Base-by-base conservation (phyloP, 495 filamentous ascomycete species). In the Neurospora sp. region DNA sequence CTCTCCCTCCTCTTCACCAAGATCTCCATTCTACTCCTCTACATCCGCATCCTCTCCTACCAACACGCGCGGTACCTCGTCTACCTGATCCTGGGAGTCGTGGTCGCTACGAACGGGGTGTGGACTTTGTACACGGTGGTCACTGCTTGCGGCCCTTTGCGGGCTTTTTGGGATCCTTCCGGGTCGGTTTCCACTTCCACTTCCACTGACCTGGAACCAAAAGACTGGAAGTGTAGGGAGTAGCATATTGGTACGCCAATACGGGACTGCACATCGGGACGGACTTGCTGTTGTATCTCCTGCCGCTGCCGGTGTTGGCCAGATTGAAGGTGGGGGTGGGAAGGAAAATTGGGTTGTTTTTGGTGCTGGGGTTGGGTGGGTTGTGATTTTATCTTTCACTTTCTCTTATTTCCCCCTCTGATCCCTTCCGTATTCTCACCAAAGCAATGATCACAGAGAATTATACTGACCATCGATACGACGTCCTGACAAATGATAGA, bases 251-350 rank as follows among this genome's bases (percentile, higher is more conserved):
- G 74, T 76, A 71, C 42, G 73, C 71, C 14, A 79, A 77, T 44
- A 78, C 78, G 16, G 75, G 73, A 14, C n/a, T n/a, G n/a, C n/a
- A n/a, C n/a, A n/a, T n/a, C n/a, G n/a, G n/a, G n/a, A n/a, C n/a
- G n/a, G n/a, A n/a, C n/a, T n/a, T n/a, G n/a, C n/a, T n/a, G n/a
- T n/a, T n/a, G n/a, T 82, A 82, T 71, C 18, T 80, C 37, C 76
- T 83, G 12, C 80, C 80, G 1, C 70, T 83, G 27, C 80, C 82
- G 23, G 73, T 80, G 12, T 76, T 83, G 66, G 10, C 76, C 23
- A 72, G 71, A 4, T 71, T 82, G 40, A 76, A 79, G n/a, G 71
- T 82, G 60, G 54, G 70, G 31, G 42, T 7, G 11, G 41, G 73
- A 20, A 75, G 76, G 72, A 79, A 79, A 72, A n/a, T 79, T 5